Conservation (phyloP, 257 asterid genomes). For the Solanum microdontum region DNA sequence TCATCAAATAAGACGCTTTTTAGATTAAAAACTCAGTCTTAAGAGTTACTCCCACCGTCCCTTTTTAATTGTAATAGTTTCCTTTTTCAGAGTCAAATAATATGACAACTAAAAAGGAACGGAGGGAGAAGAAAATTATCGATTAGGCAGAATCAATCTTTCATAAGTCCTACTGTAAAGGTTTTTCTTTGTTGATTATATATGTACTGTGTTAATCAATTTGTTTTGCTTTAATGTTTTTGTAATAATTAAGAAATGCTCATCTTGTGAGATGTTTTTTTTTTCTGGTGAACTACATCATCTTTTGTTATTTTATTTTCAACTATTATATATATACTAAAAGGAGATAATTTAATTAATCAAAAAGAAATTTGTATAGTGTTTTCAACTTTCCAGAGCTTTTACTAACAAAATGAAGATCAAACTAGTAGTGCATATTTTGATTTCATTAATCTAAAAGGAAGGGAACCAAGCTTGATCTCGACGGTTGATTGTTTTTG, state of each 20-base stretch:
- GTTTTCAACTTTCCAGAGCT: not conserved
- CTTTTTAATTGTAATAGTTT: too few species aligned
- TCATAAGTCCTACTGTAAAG: not conserved
- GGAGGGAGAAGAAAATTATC: too few species aligned
- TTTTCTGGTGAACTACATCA: not conserved
- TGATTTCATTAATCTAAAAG: not conserved
- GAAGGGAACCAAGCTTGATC: not conserved
- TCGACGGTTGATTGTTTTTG: not conserved
- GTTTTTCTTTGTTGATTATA: not conserved
- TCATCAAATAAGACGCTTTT: constrained; percentile 26
- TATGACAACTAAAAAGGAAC: too few species aligned
- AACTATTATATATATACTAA: not conserved
- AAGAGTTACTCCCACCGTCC: not conserved
- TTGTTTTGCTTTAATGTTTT: not conserved
- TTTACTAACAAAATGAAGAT: not conserved
- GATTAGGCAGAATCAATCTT: not conserved
- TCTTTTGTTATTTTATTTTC: not conserved
- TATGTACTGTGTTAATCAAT: not conserved
- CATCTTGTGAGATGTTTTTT: not conserved
- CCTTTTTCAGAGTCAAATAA: too few species aligned
- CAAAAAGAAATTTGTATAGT: not conserved
- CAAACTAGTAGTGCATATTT: not conserved
- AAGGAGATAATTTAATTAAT: not conserved
- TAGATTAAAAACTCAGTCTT: not conserved
- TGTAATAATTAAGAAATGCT: not conserved